These are phyloP conservation scores for Tulasnella sp. DNA, from an alignment of 768 basidiomycete genomes.

Conservation along the genomic window DNA sequence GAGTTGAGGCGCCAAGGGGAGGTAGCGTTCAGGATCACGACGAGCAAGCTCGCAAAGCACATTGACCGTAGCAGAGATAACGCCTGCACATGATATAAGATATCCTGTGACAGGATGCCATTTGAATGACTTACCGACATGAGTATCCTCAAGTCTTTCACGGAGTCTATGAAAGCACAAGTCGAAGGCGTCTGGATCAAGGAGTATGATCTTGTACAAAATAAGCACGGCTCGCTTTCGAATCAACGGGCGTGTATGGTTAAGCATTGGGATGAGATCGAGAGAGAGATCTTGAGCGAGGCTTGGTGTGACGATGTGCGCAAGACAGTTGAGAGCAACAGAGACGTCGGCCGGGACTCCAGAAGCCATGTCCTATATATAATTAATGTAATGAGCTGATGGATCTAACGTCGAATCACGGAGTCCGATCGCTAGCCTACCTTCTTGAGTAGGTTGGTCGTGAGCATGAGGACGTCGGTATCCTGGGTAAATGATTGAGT, in stretches of 20 bases:
- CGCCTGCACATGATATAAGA: constrained; percentile 39
- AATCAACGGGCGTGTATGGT: constrained; percentile 78
- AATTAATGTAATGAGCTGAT: neutral
- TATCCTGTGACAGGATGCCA: neutral
- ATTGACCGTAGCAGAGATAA: constrained; percentile 89
- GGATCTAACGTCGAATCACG: constrained; percentile 11
- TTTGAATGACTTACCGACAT: constrained; percentile 40
- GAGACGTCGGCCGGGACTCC: constrained; percentile 56
- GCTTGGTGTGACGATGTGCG: constrained; percentile 74
- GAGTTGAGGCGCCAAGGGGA: constrained; percentile 80
- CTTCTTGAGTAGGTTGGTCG: constrained; percentile 92
- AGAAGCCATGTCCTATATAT: constrained; percentile 71
- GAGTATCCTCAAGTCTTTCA: constrained; percentile 71
- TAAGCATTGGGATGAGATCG: constrained; percentile 76
- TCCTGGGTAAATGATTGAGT: constrained; percentile 83
- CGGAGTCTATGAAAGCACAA: constrained; percentile 57
- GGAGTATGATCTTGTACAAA: constrained; percentile 65
- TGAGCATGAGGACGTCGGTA: constrained; percentile 95
- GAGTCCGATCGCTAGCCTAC: constrained; percentile 31
- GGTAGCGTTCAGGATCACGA: constrained; percentile 64
- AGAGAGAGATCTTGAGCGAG: constrained; percentile 83
- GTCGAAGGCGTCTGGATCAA: constrained; percentile 68
- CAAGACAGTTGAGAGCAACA: constrained; percentile 68
- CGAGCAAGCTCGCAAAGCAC: constrained; percentile 88
- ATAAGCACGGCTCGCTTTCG: constrained; percentile 84